Conservation (phyloP, 1,139 yeast species). For the Nakaseomyces bracarensis region DNA sequence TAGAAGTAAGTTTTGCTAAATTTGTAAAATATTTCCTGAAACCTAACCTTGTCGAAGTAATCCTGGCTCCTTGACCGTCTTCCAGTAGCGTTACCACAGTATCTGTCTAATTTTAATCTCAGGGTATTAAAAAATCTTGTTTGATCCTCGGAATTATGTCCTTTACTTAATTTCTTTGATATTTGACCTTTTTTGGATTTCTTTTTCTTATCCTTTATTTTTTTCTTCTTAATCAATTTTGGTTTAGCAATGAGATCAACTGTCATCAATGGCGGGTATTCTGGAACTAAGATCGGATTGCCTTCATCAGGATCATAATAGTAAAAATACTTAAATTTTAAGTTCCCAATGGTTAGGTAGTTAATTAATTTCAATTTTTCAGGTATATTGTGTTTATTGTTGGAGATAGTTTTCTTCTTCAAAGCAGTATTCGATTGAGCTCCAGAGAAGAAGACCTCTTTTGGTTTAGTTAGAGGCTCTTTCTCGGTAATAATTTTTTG, state of each 20-base stretch:
- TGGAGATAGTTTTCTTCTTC: neutral
- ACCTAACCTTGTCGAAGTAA: slow-evolving; percentile 28
- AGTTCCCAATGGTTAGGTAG: neutral
- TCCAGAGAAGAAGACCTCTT: no score
- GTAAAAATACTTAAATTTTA: slow-evolving; percentile 2
- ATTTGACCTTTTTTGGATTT: neutral
- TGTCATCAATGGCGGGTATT: slow-evolving; percentile 4
- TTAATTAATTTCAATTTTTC: neutral
- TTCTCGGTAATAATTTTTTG: neutral
- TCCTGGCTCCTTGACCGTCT: slow-evolving; percentile 24
- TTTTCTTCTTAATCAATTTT: neutral
- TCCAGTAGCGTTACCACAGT: slow-evolving; percentile 17
- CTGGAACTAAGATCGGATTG: neutral
- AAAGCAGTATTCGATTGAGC: no score
- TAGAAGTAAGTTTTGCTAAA: slow-evolving; percentile 28
- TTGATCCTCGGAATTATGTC: neutral
- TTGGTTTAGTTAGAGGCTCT: neutral
- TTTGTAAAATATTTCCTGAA: slow-evolving; percentile 31
- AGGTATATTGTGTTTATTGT: neutral
- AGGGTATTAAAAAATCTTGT: slow-evolving; percentile 16
- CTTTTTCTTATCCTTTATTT: neutral
- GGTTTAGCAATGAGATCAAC: neutral
- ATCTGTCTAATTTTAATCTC: slow-evolving; percentile 20
- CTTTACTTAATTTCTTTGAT: neutral
- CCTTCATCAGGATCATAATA: slow-evolving; percentile 5